These are phyloP conservation scores for Domatiomyces globalis DNA, from an alignment of 2,329 filamentous ascomycete species.

Conservation along the genomic window DNA sequence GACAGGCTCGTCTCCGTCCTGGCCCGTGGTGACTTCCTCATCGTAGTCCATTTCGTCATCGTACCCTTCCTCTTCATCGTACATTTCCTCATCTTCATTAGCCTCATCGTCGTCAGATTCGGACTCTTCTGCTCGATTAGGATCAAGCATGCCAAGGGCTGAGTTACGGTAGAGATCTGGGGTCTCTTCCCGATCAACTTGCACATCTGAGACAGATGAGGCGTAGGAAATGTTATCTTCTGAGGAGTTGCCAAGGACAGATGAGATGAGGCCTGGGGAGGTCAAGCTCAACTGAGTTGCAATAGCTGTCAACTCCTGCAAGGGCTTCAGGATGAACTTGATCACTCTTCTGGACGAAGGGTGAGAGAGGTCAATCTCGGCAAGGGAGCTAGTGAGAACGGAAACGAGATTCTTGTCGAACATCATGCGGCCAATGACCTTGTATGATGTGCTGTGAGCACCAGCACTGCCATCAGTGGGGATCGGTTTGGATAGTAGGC, in stretches of 20 bases:
- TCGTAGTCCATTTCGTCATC: slow-evolving; percentile 89
- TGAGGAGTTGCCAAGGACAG: slow-evolving; percentile 51
- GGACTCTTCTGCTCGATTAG: slow-evolving; percentile 64
- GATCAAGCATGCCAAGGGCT: slow-evolving; percentile 85
- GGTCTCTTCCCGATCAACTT: slow-evolving; percentile 81
- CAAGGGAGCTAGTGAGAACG: slow-evolving; percentile 77
- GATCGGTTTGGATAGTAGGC: slow-evolving; percentile 73
- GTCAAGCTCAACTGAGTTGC: slow-evolving; percentile 73
- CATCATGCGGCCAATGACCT: slow-evolving; percentile 85
- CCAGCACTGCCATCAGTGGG: slow-evolving; percentile 38
- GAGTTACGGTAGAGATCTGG: slow-evolving; percentile 96
- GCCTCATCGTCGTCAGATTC: slow-evolving; percentile 49
- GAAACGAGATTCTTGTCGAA: slow-evolving; percentile 94
- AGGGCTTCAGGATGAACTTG: slow-evolving; percentile 85
- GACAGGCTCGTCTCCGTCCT: slow-evolving; percentile 70
- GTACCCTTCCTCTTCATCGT: slow-evolving; percentile 76
- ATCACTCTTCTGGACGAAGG: slow-evolving; percentile 85
- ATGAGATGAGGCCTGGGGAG: slow-evolving; percentile 48
- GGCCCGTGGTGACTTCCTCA: slow-evolving; percentile 51
- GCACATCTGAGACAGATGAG: slow-evolving; percentile 77
- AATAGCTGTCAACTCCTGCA: slow-evolving; percentile 75
- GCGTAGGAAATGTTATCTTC: slow-evolving; percentile 81
- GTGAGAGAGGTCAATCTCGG: slow-evolving; percentile 90
- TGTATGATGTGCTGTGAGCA: slow-evolving; percentile 44
- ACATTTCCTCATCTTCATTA: slow-evolving; percentile 73